Conservation (phyloP, 108 stramenopile genomes). For the Skeletonema marinoi region DNA sequence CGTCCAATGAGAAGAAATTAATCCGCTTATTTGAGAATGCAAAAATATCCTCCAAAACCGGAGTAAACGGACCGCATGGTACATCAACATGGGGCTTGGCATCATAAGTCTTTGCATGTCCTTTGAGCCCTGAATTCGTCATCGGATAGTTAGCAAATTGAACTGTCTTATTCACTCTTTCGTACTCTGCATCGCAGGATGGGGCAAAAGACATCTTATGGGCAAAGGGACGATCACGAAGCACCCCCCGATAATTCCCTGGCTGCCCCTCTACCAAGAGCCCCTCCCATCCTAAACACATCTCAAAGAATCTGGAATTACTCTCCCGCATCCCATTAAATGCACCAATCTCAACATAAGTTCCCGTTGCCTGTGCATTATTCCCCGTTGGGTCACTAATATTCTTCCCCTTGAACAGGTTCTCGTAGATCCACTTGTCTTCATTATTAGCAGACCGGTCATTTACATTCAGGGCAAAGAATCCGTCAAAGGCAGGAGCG, state of each 20-base stretch:
- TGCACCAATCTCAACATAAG: conserved; percentile 64
- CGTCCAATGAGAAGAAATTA: conserved; percentile 69
- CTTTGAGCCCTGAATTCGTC: conserved; percentile 55
- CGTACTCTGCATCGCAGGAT: conserved; percentile 35
- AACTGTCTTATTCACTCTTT: conserved; percentile 5
- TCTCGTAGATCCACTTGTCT: neutral
- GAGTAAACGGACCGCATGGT: conserved; percentile 57
- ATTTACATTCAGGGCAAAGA: neutral
- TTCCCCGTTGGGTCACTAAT: neutral
- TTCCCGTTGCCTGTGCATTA: conserved; percentile 27
- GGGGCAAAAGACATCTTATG: conserved; percentile 56
- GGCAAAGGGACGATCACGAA: conserved; percentile 50
- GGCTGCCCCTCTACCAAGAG: conserved; percentile 42
- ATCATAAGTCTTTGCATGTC: conserved; percentile 26
- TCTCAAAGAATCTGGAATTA: conserved; percentile 52
- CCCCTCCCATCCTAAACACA: conserved; percentile 49
- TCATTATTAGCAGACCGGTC: neutral
- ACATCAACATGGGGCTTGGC: conserved; percentile 40
- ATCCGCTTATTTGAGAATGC: conserved; percentile 16
- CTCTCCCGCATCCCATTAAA: conserved; percentile 55
- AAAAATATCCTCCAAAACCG: conserved; percentile 50
- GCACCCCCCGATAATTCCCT: conserved; percentile 19
- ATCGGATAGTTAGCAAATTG: conserved; percentile 41
- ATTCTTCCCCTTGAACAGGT: neutral
- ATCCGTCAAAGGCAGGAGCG: neutral